Evolutionary conservation across 2,329 filamentous ascomycete genomes (phyloP), one percentile per base, ranked within the genome.

Genomic region (Beauveria medogensis): DNA sequence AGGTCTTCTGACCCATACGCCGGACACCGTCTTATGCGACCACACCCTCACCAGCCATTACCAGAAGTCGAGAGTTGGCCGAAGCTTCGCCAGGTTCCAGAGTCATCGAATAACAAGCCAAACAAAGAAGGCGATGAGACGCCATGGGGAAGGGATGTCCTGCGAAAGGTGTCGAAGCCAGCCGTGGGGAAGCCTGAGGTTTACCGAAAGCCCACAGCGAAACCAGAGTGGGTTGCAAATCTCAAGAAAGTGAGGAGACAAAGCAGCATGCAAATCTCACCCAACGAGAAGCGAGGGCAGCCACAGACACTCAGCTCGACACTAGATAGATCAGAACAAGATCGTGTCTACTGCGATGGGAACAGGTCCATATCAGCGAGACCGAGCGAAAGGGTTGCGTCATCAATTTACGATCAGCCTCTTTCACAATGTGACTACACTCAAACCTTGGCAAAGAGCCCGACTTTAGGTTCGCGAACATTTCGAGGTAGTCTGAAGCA

Each of bases 1-100:
- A 43, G 16, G 40, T 37, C 53, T 37, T 56, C 53, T n/a, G 60
- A 62, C 22, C 60, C 55, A 9, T 62, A 48, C 16, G n/a, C 28
- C 12, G 55, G 60, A 34, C 22, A 20, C 18, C 55, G 60, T 30
- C 26, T 48, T 5, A 30, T 62, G 43, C 47, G 55, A n/a, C 60
- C 60, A 20, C 60, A 62, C 22, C 60, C 60, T n/a, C 60, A 59
- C 6, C 26, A 59, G 34, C 60, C 60, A 30, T 52, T 54, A 8
- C 60, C 60, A 37, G 60, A 59, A 20, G 16, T 20, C 3, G 50
- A 59, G 37, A 22, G 18, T 14, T 59, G 60, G 60, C 60, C 60
- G 18, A 53, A 54, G 22, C 55, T 62, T n/a, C 60, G 60, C 6
- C 50, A 50, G 34, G 44, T 62, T 20, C 48, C 60, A 16, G 56